Evolutionary conservation across 169 alveolate genomes (phyloP), one percentile per base, ranked within the genome.

Genomic region (Cryptosporidium sp.): DNA sequence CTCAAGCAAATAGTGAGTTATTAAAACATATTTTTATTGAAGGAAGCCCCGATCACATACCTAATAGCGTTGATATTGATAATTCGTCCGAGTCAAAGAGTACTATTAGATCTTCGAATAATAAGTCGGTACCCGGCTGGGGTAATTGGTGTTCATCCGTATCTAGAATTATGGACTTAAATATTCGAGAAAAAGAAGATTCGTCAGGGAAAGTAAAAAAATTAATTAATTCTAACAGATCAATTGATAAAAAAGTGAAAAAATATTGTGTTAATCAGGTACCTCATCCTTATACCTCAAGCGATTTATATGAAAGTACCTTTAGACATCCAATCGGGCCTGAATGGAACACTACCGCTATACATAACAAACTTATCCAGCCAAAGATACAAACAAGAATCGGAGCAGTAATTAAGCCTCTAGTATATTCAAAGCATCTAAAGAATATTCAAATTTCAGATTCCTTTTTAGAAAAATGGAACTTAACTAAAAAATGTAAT

Each of bases 271-370:
- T 87, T 16, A 31, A 72, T 18, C 71, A 80, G 70, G 92, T 75
- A 33, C 94, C 94, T 21, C 70, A 85, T 60, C 94, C 94, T 16
- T 92, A 53, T 71, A 80, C 56, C 29, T 51, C 91, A n/a, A 53
- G 61, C 45, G 94, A 92, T 21, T 85, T 89, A 31, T 92, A 92
- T 44, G 94, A 85, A 53, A 85, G 94, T 45, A 85, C 94, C 9
- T 44, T 92, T 58, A 69, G 58, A 53, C 94, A 85, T 51, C 91
- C 94, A 8, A 51, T 94, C 21, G 95, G 95, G 0, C 94, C 94
- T 0, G 95, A 93, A 65, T 95, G 97, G 98, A 95, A 95, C 87
- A 95, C 97, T 23, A 61, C 92, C 16, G 91, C 93, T 45, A 89
- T 91, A 72, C 96, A 94, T 62, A 91, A 95, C 42, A 85, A 93